Evolutionary conservation across 2,329 filamentous ascomycete genomes (phyloP), one percentile per base, ranked within the genome.

Genomic region (Trichoderma afroharzianum): DNA sequence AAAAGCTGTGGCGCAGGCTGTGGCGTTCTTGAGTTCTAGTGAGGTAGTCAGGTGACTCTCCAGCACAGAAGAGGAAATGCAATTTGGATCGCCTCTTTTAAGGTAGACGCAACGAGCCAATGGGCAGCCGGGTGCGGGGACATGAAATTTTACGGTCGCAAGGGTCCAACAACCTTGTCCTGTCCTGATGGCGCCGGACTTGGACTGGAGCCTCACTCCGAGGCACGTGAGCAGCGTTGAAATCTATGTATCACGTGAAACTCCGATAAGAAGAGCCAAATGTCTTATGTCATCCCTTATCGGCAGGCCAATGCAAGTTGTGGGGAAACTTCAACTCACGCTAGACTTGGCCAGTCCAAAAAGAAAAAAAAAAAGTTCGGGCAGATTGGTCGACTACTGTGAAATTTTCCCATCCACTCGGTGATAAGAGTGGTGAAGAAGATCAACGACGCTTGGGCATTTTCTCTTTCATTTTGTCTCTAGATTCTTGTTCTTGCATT

Each of bases 291-390:
- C 74, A 77, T 73, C 73, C 3, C 30, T 68, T 72, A 58, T 72
- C 36, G 24, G 8, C 33, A 28, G 36, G 7, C 68, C 43, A 47
- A 26, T 58, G 33, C 61, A 58, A 47, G 55, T 71, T 71, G 74
- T 72, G 74, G 74, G 63, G 73, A 68, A 43, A 28, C 50, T 47
- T 50, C 68, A 39, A 63, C 26, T 58, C 61, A 4, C 67, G 68
- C 67, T 69, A 69, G 58, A 36, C 58, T 73, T 71, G 70, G 69
- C 70, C 67, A 62, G 74, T 73, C 63, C 68, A 74, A 76, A 78
- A 79, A 24, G 72, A 76, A 78, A 80, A 80, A 80, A 80, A 80
- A 77, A 81, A 81, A 80, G 78, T 79, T 80, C 75, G 74, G 75
- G 33, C 66, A 74, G 71, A 71, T 57, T 72, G 72, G 74, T 76